Evolutionary conservation across 345 rosid species (phyloP), one percentile per base, ranked within the genome.

Genomic region (Kernera saxatilis): DNA sequence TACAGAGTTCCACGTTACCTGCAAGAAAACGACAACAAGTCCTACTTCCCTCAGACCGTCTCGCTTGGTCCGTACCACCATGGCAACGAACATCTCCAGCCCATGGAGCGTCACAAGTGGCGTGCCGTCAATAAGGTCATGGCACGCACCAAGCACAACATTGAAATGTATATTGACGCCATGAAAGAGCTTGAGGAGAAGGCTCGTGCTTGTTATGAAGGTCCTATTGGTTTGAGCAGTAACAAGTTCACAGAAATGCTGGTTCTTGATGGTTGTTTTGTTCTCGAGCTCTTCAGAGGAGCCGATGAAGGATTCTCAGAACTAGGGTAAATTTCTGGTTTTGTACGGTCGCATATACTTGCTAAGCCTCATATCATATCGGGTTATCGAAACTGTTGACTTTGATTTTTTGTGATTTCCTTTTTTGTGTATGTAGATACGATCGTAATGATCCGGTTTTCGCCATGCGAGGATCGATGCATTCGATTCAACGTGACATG

Each of bases 401-500:
- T 60, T 39, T 56, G 26, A 10, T 19, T 19, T 13, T 18, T 4
- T 8, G 3, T 45, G 41, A 7, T 21, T 8, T n/a, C 89, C 90
- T 12, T 18, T 29, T 9, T 71, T 43, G 9, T 15, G 19, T 40
- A 0, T 72, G 25, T 62, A 75, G 79, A 37, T 93, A 93, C 55
- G 70, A 82, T 8, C 79, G 88, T 59, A 88, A 85, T 26, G 97
- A 88, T 67, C 98, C 97, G 4, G 72, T 88, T 37, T 93, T 90
- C 5, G 84, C 92, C 0, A 87, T 87, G 88, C 82, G 96, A 12
- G 96, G 92, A 6, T 84, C 83, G 2, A 93, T 88, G 96, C 97
- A 88, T 78, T 80, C 92, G 1, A 90, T 90, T 59, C 96, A 86
- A 62, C 72, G 92, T 44, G 98, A 93, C 75, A 93, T 90, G 97